Percentiles rank a stretch among this genome's conserved stretches.
Conservation (phyloP, 257 asterid genomes). For the Ilex asprella region DNA sequence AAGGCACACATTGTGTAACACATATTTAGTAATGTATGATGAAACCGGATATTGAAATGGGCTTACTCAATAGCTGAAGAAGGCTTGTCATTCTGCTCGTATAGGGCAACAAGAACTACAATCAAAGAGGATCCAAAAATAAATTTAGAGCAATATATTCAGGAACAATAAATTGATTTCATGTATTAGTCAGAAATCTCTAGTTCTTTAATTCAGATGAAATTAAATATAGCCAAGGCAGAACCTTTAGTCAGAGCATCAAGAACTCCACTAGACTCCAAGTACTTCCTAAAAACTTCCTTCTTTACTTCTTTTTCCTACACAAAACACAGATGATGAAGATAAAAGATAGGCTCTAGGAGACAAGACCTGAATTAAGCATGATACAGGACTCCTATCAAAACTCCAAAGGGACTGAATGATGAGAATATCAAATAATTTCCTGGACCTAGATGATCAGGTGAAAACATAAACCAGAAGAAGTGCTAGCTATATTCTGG, state of each 20-base stretch:
- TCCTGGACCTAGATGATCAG: no score
- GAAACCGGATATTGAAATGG: background rate
- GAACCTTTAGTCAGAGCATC: conserved; percentile 87
- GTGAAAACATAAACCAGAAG: no score
- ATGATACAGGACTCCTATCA: no score
- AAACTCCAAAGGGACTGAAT: no score
- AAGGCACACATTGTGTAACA: background rate
- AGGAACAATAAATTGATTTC: no score
- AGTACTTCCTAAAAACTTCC: conserved; percentile 88
- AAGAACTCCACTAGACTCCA: conserved; percentile 85
- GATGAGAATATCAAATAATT: no score
- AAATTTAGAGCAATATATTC: background rate
- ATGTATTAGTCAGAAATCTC: no score
- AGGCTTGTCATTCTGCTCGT: conserved; percentile 92
- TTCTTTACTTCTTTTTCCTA: conserved; percentile 97
- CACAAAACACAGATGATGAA: conserved; percentile 7
- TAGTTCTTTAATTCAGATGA: background rate
- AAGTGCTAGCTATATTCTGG: no score
- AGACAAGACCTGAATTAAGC: no score
- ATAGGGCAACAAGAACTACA: conserved; percentile 80
- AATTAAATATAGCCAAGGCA: conserved; percentile 1
- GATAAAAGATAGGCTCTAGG: background rate
- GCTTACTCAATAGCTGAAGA: conserved; percentile 89
- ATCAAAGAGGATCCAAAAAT: conserved; percentile 7
- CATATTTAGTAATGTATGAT: background rate